A percentile compares a stretch with the other conserved stretches of the same genome.
These are phyloP conservation scores for Rhipidocladum racemiflorum DNA, from an alignment of 176 grass and related monocot species.

Conservation along the genomic window DNA sequence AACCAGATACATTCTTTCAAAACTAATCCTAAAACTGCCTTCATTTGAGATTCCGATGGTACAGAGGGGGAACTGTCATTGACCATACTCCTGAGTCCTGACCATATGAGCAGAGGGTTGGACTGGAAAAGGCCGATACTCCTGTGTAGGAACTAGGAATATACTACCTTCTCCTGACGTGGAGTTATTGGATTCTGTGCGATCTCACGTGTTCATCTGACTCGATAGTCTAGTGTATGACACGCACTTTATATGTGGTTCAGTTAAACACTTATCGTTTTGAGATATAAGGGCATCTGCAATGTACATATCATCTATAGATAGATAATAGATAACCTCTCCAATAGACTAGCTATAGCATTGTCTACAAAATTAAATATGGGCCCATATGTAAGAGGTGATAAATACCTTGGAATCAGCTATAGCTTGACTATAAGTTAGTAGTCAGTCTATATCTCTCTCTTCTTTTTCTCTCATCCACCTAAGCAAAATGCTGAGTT, in stretches of 20 bases:
- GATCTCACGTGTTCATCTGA: neutral
- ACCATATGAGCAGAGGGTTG: neutral
- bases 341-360: no score
- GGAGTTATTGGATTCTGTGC: neutral
- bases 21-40: conserved; percentile 14
- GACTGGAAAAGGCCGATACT: neutral
- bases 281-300: no score
- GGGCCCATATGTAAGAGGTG: no score
- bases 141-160: neutral
- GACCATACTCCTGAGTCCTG: conserved; percentile 13
- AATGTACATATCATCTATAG: no score
- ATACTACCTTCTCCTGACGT: neutral
- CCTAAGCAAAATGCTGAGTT: no score
- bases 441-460: no score
- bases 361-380: no score
- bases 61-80: neutral
- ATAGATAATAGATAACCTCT: no score
- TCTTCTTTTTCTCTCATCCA: no score
- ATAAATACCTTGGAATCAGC: no score
- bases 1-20: conserved; percentile 11
- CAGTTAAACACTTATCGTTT: neutral
- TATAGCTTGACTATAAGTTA: no score
- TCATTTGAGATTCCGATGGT: conserved; percentile 15
- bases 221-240: neutral
- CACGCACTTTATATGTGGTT: neutral